Evolutionary conservation across 78 protist genomes (phyloP).

Genomic region (Dictyostelium intermedium): DNA sequence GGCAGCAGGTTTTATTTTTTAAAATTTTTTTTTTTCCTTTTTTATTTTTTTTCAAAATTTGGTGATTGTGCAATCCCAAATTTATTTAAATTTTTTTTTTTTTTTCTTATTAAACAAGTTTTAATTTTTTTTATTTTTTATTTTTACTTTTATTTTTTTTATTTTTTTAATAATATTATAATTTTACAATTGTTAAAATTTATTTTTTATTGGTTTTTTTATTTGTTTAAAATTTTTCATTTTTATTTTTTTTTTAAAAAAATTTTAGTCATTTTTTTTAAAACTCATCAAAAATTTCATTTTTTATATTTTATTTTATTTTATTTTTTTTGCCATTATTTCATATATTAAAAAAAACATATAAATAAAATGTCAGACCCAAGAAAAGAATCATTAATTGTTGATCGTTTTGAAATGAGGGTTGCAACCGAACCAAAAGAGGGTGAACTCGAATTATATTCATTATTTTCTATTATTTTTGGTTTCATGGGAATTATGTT

Average conservation of each 20-base stretch:
- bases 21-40: no score
- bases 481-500: slow-evolving; percentile 35
- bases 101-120: no score
- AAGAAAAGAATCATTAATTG: slow-evolving; percentile 2
- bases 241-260: no score
- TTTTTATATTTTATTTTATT: background rate
- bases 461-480: slow-evolving; percentile 32
- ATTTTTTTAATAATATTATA: no score
- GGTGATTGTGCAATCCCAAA: no score
- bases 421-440: background rate
- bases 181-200: no score
- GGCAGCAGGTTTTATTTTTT: no score
- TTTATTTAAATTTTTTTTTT: no score
- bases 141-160: no score
- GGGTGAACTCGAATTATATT: slow-evolving; percentile 1
- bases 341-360: background rate
- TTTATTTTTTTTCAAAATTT: no score
- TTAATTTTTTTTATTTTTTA: no score
- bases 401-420: slow-evolving; percentile 18
- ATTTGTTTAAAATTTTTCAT: background rate
- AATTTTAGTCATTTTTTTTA: background rate
- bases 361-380: background rate
- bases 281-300: background rate
- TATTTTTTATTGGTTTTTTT: no score
- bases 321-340: background rate